Base-by-base conservation (phyloP, 805 yeast genomes). In the Starmerella apis region DNA sequence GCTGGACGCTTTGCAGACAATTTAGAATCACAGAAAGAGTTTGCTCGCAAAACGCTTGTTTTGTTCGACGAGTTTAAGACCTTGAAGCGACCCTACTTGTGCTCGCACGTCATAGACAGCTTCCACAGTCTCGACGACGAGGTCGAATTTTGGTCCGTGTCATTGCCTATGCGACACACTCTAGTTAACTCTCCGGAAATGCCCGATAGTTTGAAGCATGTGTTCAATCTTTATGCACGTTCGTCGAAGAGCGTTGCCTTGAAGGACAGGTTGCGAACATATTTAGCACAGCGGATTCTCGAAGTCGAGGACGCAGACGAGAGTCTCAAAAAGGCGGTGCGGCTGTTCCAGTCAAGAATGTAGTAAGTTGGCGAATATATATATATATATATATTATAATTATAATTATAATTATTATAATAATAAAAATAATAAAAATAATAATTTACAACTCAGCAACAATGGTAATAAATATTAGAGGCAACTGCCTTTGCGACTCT, bases 51-150 rank as follows among this genome's bases (percentile, higher is more conserved):
- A 33, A 75, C 78, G 54, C 66, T 87, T 48, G 59, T 61, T 1
- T 63, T 86, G n/a, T 71, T 88, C 59, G 90, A 83, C 62, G 68
- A 76, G 55, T 88, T 83, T 66, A 73, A 71, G 3, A 80, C 76
- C 51, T 72, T 90, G 60, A 81, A 85, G 61, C 76, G 90, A 63
- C 73, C 69, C 22, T 75, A 86, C 62, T 68, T 88, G 59, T 72
- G 78, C 55, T 72, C 71, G 51, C 92, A 85, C 63, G 74, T 86
- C 9, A 65, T 85, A 32, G 70, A 71, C 46, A 75, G 71, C 59
- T 66, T 84, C 56, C 59, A 62, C 13, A 68, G 71, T 32, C 70
- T 68, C 49, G 55, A 66, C 51, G 57, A 20, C 54, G 69, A 18
- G 56, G 70, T 10, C 52, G 74, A 30, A 54, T 73, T 32, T 62